phyloP scores from a whole-genome alignment of 2,329 filamentous ascomycete species.

The Harringtonia lauricola region DNA sequence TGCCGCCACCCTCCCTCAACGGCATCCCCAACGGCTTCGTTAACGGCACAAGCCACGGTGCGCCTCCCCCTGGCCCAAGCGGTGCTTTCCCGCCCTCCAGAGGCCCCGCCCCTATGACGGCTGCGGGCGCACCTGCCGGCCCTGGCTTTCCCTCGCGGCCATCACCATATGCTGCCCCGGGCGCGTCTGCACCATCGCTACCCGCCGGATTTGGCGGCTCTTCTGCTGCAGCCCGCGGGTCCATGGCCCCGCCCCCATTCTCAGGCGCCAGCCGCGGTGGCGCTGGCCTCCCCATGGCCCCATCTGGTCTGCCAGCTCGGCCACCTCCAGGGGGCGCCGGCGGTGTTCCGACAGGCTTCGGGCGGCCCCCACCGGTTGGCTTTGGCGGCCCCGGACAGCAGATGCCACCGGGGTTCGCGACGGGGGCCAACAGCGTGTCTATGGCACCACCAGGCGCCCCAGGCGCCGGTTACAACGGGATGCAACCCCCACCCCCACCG shows the following conservation, averaged over 20 bases:
- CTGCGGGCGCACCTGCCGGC: not conserved
- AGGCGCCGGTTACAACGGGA: constrained; percentile 4
- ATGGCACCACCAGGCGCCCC: constrained; percentile 15
- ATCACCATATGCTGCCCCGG: constrained; percentile 3
- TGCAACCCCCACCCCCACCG: constrained; percentile 13
- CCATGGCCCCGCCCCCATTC: constrained; percentile 16
- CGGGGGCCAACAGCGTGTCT: constrained; percentile 22
- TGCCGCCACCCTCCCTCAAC: constrained; percentile 8
- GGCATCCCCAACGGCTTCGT: not conserved
- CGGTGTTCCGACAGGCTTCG: constrained; percentile 17
- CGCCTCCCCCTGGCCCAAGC: not conserved
- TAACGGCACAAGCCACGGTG: not conserved
- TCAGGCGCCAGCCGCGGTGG: constrained; percentile 14
- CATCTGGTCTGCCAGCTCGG: constrained; percentile 37
- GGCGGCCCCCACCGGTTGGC: constrained; percentile 27
- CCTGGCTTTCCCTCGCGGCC: constrained; percentile 12
- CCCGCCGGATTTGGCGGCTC: constrained; percentile 25
- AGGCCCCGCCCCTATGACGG: not conserved
- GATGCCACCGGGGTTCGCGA: constrained; percentile 22
- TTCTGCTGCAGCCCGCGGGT: not conserved
- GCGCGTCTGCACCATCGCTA: constrained; percentile 16
- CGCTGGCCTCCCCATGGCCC: constrained; percentile 33
- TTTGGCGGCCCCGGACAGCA: constrained; percentile 22
- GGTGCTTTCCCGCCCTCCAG: not conserved
- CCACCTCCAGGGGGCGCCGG: constrained; percentile 34